These are phyloP conservation scores for Anacardium occidentale DNA, from an alignment of 345 rosid genomes.

Conservation along the genomic window DNA sequence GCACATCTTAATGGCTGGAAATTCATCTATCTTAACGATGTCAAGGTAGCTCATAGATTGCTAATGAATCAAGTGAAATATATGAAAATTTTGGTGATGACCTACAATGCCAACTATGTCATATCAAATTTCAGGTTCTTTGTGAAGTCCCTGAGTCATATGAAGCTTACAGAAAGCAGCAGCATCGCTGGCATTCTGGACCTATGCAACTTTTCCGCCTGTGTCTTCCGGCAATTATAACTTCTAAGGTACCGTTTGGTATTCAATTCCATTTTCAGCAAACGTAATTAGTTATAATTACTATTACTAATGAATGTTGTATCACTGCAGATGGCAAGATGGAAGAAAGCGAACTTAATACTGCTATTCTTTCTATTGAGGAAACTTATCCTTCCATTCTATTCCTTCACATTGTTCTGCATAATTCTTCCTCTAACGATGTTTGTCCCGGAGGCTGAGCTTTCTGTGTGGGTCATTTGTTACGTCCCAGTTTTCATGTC, in stretches of 20 bases:
- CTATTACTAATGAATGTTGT: conserved; percentile 16
- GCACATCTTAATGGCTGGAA: conserved; percentile 92
- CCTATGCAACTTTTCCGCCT: conserved; percentile 92
- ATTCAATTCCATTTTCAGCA: conserved; percentile 4
- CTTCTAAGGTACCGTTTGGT: conserved; percentile 56
- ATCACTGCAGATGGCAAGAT: conserved; percentile 59
- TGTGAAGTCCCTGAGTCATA: conserved; percentile 89
- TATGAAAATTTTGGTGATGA: neutral
- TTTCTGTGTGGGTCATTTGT: conserved; percentile 83
- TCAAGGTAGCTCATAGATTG: conserved; percentile 47
- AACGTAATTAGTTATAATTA: neutral
- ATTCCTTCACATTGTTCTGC: conserved; percentile 87
- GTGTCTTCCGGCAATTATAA: conserved; percentile 72
- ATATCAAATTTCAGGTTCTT: conserved; percentile 49
- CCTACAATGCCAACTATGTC: conserved; percentile 5
- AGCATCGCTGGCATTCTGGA: conserved; percentile 94
- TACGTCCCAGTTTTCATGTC: conserved; percentile 80
- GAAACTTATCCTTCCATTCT: conserved; percentile 88
- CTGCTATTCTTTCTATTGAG: conserved; percentile 72
- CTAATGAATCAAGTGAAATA: conserved; percentile 7
- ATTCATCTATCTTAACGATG: conserved; percentile 75
- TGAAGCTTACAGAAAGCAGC: conserved; percentile 92
- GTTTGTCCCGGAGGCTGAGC: conserved; percentile 88
- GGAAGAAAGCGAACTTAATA: conserved; percentile 83
- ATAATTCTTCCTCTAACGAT: conserved; percentile 82